These are phyloP conservation scores for Ophiostoma sp. DNA, from an alignment of 2,329 filamentous ascomycete genomes.

Conservation along the genomic window DNA sequence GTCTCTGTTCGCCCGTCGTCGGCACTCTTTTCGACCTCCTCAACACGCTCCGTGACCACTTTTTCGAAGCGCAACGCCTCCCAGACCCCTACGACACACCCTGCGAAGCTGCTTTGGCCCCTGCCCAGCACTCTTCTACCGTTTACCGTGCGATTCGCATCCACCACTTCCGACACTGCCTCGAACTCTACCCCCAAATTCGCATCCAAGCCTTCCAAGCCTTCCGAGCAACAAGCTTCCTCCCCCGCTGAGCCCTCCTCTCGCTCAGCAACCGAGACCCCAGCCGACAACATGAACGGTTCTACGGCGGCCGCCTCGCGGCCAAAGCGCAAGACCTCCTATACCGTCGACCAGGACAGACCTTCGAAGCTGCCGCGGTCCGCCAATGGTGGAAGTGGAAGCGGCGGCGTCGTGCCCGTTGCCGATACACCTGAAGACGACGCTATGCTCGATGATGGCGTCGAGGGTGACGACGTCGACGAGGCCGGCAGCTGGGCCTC, in stretches of 20 bases:
- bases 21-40: background rate
- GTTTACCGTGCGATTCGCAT: constrained; percentile 1
- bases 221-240: background rate
- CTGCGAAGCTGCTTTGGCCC: background rate
- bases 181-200: too few species aligned
- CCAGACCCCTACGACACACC: background rate
- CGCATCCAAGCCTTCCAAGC: background rate
- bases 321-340: constrained; percentile 35
- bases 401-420: background rate
- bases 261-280: background rate
- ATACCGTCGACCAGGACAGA: constrained; percentile 29
- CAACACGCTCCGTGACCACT: background rate
- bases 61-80: background rate
- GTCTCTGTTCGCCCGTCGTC: background rate
- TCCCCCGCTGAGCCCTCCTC: background rate
- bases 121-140: background rate
- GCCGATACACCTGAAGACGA: constrained; percentile 5
- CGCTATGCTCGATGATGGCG: constrained; percentile 18
- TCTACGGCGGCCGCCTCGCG: constrained; percentile 27
- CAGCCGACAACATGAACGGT: constrained; percentile 32
- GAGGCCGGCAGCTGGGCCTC: constrained; percentile 3
- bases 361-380: constrained; percentile 34
- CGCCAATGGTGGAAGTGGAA: constrained; percentile 27
- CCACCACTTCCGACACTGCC: background rate
- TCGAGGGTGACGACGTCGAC: background rate